Base-by-base conservation (phyloP, 345 rosid species). In the Geranium rotundifolium region DNA sequence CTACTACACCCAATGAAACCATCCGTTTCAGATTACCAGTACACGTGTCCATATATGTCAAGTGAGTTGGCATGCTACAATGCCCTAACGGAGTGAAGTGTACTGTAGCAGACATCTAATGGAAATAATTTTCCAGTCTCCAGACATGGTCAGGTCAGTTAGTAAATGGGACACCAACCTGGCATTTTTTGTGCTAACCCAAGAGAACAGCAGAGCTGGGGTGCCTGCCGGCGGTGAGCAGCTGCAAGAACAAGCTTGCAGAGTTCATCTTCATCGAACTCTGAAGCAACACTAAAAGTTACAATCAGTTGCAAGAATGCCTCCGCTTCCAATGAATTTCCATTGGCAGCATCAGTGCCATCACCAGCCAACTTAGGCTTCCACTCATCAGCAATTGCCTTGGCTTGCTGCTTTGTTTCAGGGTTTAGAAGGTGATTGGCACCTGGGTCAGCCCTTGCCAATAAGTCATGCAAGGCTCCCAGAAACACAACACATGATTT, bases 381-480 rank as follows among this genome's bases (percentile, higher is more conserved):
- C 90, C 90, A 84, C 73, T 76, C 74, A 72, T 77, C 76, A 59
- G 87, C 85, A 75, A 84, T 78, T 73, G 79, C 85, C 90, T 80
- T 84, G 73, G 90, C 90, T 78, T 73, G 81, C 80, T 68, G 80
- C 79, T 77, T 84, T 62, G 67, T 80, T 69, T 78, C 82, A 76
- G 77, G 80, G 78, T 74, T 78, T 77, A 75, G 64, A 75, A 73
- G 81, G 85, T 75, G 76, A 73, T 69, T 76, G 69, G 75, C 82
- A 80, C 41, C 41, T 34, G 41, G 41, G 41, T 79, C 85, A 64
- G 31, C 65, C 79, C 78, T 77, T n/a, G 73, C 83, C 76, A 84
- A 59, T 58, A 76, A 73, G 76, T 73, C 66, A 29, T 73, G 76
- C 81, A 82, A 63, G 71, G 83, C 80, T 73, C 82, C 87, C 78